Conservation (phyloP, 2,329 filamentous ascomycete genomes). For the Ceratocystis alfenasii region DNA sequence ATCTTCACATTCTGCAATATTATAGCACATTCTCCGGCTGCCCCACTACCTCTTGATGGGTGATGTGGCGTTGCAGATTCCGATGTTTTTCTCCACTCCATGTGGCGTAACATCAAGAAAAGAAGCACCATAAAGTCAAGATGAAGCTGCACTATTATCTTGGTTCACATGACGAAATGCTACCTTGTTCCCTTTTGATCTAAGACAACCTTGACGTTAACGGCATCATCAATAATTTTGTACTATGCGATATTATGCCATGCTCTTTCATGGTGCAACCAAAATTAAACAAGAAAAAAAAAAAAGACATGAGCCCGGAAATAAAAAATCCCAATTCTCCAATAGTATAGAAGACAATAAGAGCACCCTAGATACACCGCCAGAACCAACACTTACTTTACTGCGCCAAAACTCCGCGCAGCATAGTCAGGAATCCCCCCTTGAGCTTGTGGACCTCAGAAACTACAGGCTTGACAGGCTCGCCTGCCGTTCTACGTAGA, state of each 20-base stretch:
- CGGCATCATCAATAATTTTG: too few relatives aligned
- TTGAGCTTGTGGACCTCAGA: slow-evolving; percentile 67
- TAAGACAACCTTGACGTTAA: too few relatives aligned
- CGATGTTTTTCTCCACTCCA: neutral
- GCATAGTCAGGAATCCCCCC: slow-evolving; percentile 69
- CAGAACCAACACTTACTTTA: slow-evolving; percentile 30
- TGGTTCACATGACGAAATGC: too few relatives aligned
- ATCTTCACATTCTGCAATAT: neutral
- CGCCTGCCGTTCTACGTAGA: slow-evolving; percentile 66
- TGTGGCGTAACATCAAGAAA: slow-evolving; percentile 1
- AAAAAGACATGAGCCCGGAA: neutral
- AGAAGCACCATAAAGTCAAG: neutral
- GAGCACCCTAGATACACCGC: neutral
- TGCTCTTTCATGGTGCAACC: too few relatives aligned
- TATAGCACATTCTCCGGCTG: too few relatives aligned
- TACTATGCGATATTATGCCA: too few relatives aligned
- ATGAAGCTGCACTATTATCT: neutral
- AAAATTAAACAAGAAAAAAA: neutral
- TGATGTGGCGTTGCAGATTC: slow-evolving; percentile 1
- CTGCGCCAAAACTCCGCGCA: slow-evolving; percentile 67
- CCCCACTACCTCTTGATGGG: too few relatives aligned
- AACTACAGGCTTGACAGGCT: slow-evolving; percentile 71
- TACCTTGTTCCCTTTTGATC: too few relatives aligned
- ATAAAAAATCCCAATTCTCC: neutral
- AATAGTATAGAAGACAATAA: neutral